These are phyloP conservation scores for Lecanoromycetidae sp. DNA, from an alignment of 2,329 filamentous ascomycete genomes.

Conservation along the genomic window DNA sequence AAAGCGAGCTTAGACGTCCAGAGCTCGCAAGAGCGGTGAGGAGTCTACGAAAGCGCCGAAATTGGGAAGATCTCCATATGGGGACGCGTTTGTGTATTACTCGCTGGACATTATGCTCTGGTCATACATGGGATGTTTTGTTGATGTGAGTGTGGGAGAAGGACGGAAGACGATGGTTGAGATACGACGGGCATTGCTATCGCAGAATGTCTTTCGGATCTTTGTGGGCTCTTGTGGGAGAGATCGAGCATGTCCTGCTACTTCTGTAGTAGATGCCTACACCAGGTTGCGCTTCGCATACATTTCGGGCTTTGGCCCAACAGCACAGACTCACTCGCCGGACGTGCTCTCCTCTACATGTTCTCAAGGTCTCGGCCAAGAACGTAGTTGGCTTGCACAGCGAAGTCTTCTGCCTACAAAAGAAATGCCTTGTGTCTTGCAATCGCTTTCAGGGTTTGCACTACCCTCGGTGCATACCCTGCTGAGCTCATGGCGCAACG, in stretches of 20 bases:
- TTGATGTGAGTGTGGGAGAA: slow-evolving; percentile 28
- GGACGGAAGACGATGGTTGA: slow-evolving; percentile 39
- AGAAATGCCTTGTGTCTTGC: slow-evolving; percentile 30
- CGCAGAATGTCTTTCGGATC: slow-evolving; percentile 41
- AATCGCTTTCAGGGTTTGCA: slow-evolving; percentile 20
- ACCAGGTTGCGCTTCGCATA: slow-evolving; percentile 21
- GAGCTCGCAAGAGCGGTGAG: slow-evolving; percentile 30
- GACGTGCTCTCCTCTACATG: slow-evolving; percentile 24
- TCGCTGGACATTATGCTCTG: slow-evolving; percentile 47
- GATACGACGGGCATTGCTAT: slow-evolving; percentile 38
- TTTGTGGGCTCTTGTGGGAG: slow-evolving; percentile 21
- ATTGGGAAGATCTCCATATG: slow-evolving; percentile 27
- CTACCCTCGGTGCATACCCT: slow-evolving; percentile 1
- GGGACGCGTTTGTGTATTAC: slow-evolving; percentile 41
- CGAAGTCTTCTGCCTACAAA: slow-evolving; percentile 41
- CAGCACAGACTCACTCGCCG: slow-evolving; percentile 41
- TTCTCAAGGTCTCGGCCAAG: slow-evolving; percentile 10
- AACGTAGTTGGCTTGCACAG: slow-evolving; percentile 31
- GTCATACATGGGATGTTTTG: slow-evolving; percentile 47
- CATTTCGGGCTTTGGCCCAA: slow-evolving; percentile 24
- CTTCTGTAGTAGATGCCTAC: slow-evolving; percentile 26
- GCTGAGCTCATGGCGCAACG: slow-evolving; percentile 23
- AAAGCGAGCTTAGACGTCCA: slow-evolving; percentile 38
- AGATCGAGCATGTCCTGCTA: slow-evolving; percentile 14
- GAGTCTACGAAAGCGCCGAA: slow-evolving; percentile 36